Percentiles rank a stretch among this genome's conserved stretches.
Conservation (phyloP, 345 rosid genomes). For the Populus davidiana region DNA sequence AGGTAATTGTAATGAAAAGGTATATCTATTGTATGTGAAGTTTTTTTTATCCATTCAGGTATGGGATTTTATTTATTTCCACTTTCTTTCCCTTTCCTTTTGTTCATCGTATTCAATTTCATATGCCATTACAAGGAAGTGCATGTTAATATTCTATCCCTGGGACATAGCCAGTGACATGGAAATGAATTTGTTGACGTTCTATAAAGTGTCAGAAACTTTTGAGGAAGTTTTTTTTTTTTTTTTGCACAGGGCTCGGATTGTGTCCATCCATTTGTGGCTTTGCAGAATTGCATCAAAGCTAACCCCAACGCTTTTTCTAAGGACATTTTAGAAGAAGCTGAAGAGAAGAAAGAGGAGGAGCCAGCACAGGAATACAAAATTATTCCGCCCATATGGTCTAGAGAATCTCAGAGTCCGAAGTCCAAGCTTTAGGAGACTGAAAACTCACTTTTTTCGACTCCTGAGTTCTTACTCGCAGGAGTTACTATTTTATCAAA, state of each 20-base stretch:
- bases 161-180: background rate
- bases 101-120: no score
- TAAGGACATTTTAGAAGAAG: slow-evolving; percentile 43
- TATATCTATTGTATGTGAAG: no score
- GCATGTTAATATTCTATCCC: background rate
- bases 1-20: slow-evolving; percentile 40
- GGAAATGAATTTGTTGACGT: background rate
- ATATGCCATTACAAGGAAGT: background rate
- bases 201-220: background rate
- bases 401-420: slow-evolving; percentile 39
- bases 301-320: slow-evolving; percentile 71
- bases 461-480: no score
- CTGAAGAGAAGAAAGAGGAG: slow-evolving; percentile 42
- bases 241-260: slow-evolving; percentile 64
- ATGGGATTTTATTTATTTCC: background rate
- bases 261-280: slow-evolving; percentile 73
- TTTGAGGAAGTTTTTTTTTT: background rate
- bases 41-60: background rate
- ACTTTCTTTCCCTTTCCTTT: background rate
- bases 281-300: slow-evolving; percentile 80
- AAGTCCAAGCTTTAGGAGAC: slow-evolving; percentile 48
- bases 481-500: no score
- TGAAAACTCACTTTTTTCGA: no score
- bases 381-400: slow-evolving; percentile 72
- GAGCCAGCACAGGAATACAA: slow-evolving; percentile 47